A percentile compares a stretch with the other conserved stretches of the same genome.
Conservation (phyloP, 176 grass and related monocot genomes). For the Themeda triandra region DNA sequence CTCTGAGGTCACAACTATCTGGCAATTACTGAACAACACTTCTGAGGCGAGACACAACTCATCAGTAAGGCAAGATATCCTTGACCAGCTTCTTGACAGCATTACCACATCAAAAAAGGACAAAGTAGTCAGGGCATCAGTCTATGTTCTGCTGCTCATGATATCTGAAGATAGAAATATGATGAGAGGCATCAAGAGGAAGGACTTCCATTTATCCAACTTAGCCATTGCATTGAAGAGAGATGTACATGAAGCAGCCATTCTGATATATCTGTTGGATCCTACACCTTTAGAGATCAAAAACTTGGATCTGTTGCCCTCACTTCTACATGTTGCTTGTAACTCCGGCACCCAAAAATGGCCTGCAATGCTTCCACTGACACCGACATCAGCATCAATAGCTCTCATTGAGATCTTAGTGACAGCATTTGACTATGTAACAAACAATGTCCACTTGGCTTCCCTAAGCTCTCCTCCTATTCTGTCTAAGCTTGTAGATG, state of each 20-base stretch:
- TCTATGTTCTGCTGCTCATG: constrained; percentile 76
- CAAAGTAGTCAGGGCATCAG: constrained; percentile 72
- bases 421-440: constrained; percentile 98
- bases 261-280: constrained; percentile 95
- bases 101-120: constrained; percentile 86
- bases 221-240: constrained; percentile 80
- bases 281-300: constrained; percentile 85
- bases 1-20: constrained; percentile 77
- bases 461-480: constrained; percentile 74
- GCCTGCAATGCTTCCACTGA: constrained; percentile 58
- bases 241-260: constrained; percentile 85
- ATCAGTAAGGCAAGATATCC: constrained; percentile 69
- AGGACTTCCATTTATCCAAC: constrained; percentile 70
- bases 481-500: constrained; percentile 77
- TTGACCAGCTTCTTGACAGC: constrained; percentile 74
- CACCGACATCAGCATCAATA: constrained; percentile 91
- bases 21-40: constrained; percentile 69
- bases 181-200: constrained; percentile 90
- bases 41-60: constrained; percentile 53
- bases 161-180: constrained; percentile 92
- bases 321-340: constrained; percentile 80
- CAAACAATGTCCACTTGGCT: constrained; percentile 91
- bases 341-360: constrained; percentile 53
- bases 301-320: constrained; percentile 79
- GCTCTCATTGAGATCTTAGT: constrained; percentile 95